These are phyloP conservation scores for Wallemia hederae DNA, from an alignment of 1,284 basidiomycete species.

Conservation along the genomic window DNA sequence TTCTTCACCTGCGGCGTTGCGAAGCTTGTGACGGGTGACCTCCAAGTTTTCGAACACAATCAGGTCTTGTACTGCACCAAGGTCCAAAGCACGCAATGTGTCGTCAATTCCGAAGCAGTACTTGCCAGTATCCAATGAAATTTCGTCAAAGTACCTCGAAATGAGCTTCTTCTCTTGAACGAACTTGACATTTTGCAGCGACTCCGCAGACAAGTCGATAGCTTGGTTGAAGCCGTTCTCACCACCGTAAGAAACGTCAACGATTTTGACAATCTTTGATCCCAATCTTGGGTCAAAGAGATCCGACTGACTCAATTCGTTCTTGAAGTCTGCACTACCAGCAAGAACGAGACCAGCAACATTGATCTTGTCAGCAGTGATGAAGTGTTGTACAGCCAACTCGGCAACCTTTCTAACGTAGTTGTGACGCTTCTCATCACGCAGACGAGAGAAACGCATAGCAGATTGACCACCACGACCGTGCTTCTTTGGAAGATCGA, in stretches of 20 bases:
- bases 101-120: slow-evolving; percentile 97
- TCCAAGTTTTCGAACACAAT: slow-evolving; percentile 97
- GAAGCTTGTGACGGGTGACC: slow-evolving; percentile 49
- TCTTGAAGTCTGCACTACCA: slow-evolving; percentile 96
- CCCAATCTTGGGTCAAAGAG: slow-evolving; percentile 73
- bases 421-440: slow-evolving; percentile 98
- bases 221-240: slow-evolving; percentile 99
- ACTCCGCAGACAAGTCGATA: slow-evolving; percentile 85
- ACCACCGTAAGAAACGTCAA: slow-evolving; percentile 95
- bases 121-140: slow-evolving; percentile 84
- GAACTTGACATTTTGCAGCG: slow-evolving; percentile 92
- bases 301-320: slow-evolving; percentile 80
- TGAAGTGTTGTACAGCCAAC: slow-evolving; percentile 86
- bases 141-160: slow-evolving; percentile 97
- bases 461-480: slow-evolving; percentile 99
- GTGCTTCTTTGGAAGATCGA: slow-evolving; percentile 98
- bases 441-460: slow-evolving; percentile 95
- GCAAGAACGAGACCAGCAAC: slow-evolving; percentile 90
- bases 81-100: slow-evolving; percentile 82
- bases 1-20: slow-evolving; percentile 72
- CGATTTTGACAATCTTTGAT: slow-evolving; percentile 82
- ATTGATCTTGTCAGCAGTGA: slow-evolving; percentile 95
- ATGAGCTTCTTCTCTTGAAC: slow-evolving; percentile 96
- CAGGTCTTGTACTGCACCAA: slow-evolving; percentile 85
- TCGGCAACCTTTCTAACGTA: slow-evolving; percentile 98